Evolutionary conservation across 495 filamentous ascomycete species (phyloP).

Genomic region (Aspergillus coremiiformis): DNA sequence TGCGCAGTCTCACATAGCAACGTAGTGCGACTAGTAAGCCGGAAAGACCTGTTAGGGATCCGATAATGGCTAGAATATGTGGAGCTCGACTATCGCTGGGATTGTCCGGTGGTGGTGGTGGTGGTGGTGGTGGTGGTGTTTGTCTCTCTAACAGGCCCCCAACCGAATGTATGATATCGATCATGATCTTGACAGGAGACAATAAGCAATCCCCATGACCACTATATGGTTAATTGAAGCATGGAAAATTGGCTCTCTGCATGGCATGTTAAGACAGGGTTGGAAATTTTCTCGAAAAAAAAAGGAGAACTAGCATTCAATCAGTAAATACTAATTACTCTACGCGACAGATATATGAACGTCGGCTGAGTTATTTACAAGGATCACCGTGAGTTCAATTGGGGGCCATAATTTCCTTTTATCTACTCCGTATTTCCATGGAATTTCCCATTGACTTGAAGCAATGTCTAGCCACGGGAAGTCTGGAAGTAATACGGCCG

Average conservation of each 20-base stretch:
- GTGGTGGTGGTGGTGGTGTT: background rate
- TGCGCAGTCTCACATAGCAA: slow-evolving; percentile 13
- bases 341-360: too few species aligned
- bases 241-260: background rate
- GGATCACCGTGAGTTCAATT: too few species aligned
- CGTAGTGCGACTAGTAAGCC: slow-evolving; percentile 10
- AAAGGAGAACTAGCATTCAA: background rate
- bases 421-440: too few species aligned
- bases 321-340: too few species aligned
- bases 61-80: slow-evolving; percentile 16
- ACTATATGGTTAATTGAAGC: background rate
- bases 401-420: background rate
- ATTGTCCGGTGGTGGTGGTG: background rate
- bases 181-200: background rate
- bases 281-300: background rate
- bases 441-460: too few species aligned
- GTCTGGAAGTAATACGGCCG: too few species aligned
- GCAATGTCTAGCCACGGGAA: background rate
- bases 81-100: slow-evolving; percentile 10
- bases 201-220: background rate
- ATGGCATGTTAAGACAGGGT: background rate
- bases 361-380: too few species aligned
- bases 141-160: background rate
- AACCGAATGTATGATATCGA: background rate
- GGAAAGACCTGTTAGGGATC: slow-evolving; percentile 10